Evolutionary conservation across 2,329 filamentous ascomycete species (phyloP), one percentile per base, ranked within the genome.

Genomic region (Elsinoe ampelina): DNA sequence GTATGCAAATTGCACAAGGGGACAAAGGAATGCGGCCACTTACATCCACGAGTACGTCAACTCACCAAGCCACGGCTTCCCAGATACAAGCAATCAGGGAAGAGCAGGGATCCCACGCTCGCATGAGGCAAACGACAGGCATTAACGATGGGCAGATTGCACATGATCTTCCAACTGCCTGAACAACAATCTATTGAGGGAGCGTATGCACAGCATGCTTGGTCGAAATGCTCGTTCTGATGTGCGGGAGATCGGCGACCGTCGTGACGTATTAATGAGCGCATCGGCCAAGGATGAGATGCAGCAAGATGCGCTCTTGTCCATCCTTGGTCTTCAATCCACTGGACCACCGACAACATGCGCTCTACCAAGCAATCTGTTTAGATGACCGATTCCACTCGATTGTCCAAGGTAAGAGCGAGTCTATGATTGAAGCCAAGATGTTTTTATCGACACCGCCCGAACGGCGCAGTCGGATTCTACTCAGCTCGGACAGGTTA

Each of bases 381-480:
- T 26, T 17, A 15, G 34, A 35, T 26, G n/a, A 13, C 19, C 48
- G 32, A 39, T 52, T 52, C 15, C 34, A 38, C 34, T 39, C 48
- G 35, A 38, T 52, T 38, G 48, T 52, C 17, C 17, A 39, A 52
- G 34, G 26, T 13, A 38, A 15, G 19, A 12, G 32, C 19, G 17
- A 52, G 48, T 52, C 48, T 52, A 52, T 52, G 48, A 52, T 52
- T 52, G 35, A 36, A 52, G 48, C 48, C 48, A 52, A 52, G 48
- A 52, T 36, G 26, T 19, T 19, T 12, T 39, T n/a, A 10, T 17
- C 26, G 32, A 52, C 48, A 52, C 48, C 32, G 48, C 48, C 48
- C 19, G 48, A 52, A 52, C 48, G 48, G 48, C 48, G 48, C 48
- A 52, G 48, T 52, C 48, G 20, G 15, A 19, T 34, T 20, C 11